phyloP scores from a whole-genome alignment of 805 yeast species.

The Candida insectalens region DNA sequence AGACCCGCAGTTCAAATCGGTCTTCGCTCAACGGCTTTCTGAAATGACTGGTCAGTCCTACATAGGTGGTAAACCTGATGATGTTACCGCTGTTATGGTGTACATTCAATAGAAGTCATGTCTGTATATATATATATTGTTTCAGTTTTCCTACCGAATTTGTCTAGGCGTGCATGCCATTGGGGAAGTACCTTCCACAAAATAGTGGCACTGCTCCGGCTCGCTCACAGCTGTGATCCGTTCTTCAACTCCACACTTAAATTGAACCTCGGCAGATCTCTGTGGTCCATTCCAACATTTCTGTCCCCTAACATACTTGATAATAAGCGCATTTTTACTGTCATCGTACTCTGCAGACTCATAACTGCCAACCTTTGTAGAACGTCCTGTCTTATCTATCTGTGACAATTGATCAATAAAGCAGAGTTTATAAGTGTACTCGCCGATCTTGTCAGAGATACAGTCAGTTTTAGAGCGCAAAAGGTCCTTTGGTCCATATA shows the following conservation, averaged over 20 bases:
- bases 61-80: conserved; percentile 93
- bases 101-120: conserved; percentile 30
- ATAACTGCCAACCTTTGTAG: conserved; percentile 42
- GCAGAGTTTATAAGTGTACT: conserved; percentile 58
- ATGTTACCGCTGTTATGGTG: conserved; percentile 74
- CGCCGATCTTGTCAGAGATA: conserved; percentile 47
- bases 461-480: conserved; percentile 44
- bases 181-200: conserved; percentile 38
- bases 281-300: conserved; percentile 93
- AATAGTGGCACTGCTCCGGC: conserved; percentile 81
- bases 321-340: conserved; percentile 7
- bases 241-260: conserved; percentile 57
- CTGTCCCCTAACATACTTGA: conserved; percentile 49
- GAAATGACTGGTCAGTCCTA: conserved; percentile 58
- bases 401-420: conserved; percentile 50
- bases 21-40: conserved; percentile 73
- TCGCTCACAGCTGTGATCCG: conserved; percentile 64
- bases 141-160: neutral
- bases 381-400: conserved; percentile 33
- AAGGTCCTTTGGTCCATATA: conserved; percentile 60
- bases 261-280: conserved; percentile 54
- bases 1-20: conserved; percentile 70
- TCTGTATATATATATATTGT: neutral
- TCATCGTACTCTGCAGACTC: conserved; percentile 8
- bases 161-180: conserved; percentile 29